Conservation (phyloP, 768 basidiomycete genomes). For the Phanerochaete sordida region DNA sequence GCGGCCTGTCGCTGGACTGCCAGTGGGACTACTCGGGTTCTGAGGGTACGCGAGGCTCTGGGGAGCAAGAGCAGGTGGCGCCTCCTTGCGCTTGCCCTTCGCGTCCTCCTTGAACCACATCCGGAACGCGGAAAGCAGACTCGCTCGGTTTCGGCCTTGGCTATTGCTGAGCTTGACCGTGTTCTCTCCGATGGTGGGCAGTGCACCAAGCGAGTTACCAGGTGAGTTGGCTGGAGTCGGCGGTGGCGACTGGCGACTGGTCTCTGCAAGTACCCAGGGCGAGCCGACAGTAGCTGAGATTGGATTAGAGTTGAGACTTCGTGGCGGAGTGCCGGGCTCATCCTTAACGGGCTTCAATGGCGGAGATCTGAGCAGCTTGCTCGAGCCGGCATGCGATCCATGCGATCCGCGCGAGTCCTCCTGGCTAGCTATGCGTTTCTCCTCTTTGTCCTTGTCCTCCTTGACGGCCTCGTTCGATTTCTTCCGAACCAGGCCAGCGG, state of each 20-base stretch:
- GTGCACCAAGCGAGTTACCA: conserved; percentile 47
- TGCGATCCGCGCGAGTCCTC: conserved; percentile 66
- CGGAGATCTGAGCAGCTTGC: conserved; percentile 69
- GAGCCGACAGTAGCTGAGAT: conserved; percentile 46
- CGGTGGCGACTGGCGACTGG: conserved; percentile 32
- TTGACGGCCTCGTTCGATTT: conserved; percentile 73
- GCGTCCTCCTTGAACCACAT: conserved; percentile 92
- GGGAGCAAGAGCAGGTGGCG: conserved; percentile 15
- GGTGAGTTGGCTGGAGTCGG: conserved; percentile 53
- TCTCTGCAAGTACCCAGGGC: conserved; percentile 68
- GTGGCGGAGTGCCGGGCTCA: conserved; percentile 46
- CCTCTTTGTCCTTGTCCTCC: conserved; percentile 53
- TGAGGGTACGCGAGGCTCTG: conserved; percentile 14
- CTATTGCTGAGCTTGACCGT: conserved; percentile 35
- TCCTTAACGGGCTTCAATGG: conserved; percentile 52
- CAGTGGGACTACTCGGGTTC: conserved; percentile 11
- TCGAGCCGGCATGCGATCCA: conserved; percentile 39
- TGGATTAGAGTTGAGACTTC: conserved; percentile 28
- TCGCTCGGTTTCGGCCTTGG: conserved; percentile 59
- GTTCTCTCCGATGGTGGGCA: conserved; percentile 35
- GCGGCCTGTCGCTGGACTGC: conserved; percentile 20
- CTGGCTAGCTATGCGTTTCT: conserved; percentile 40
- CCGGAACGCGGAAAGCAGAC: conserved; percentile 80
- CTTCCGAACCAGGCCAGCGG: conserved; percentile 79
- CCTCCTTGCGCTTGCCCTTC: conserved; percentile 77